phyloP scores from a whole-genome alignment of 108 stramenopile species.

The Nitzschia putrida region DNA sequence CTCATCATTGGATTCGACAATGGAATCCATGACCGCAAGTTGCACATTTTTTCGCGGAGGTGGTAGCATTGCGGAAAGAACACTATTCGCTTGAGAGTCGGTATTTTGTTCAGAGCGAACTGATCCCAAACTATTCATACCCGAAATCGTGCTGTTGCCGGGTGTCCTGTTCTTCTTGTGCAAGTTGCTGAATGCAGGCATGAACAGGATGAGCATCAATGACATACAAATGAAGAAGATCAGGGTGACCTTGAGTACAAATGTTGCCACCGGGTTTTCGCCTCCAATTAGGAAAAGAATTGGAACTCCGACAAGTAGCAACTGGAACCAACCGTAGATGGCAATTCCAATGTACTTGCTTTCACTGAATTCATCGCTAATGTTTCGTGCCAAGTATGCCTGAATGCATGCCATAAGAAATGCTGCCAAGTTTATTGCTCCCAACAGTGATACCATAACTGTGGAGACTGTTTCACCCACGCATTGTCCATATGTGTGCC shows the following conservation, averaged over 20 bases:
- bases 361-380: constrained; percentile 44
- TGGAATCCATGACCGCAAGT: no score
- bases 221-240: constrained; percentile 32
- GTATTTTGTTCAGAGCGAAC: no score
- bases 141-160: not conserved
- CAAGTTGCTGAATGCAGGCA: constrained; percentile 23
- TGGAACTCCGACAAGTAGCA: constrained; percentile 44
- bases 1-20: no score
- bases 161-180: not conserved
- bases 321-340: constrained; percentile 43
- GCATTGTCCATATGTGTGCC: constrained; percentile 14
- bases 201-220: constrained; percentile 45
- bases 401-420: constrained; percentile 33
- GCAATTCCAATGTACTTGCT: constrained; percentile 43
- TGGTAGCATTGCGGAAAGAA: no score
- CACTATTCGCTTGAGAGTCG: no score
- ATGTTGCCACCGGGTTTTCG: constrained; percentile 36
- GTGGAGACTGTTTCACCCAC: not conserved
- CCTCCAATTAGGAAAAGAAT: constrained; percentile 35
- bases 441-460: constrained; percentile 5
- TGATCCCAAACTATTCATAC: no score
- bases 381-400: constrained; percentile 32
- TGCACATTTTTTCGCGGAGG: no score
- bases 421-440: constrained; percentile 16
- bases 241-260: constrained; percentile 28